Conservation (phyloP, 306 rosid genomes). For the Rubus idaeus region DNA sequence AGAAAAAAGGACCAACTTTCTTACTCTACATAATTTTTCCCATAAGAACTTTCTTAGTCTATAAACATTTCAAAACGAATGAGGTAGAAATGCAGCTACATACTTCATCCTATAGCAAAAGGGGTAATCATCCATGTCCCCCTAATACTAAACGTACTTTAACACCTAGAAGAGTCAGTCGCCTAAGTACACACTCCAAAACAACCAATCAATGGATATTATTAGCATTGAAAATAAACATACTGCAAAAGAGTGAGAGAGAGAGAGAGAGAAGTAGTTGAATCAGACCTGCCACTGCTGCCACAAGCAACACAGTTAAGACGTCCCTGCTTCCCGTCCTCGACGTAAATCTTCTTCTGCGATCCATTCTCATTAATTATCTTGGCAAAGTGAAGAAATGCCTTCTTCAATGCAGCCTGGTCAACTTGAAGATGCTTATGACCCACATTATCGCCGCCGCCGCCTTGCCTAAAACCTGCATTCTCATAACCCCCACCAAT, state of each 20-base stretch:
- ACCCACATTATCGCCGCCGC: conserved; percentile 21
- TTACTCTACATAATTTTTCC: neutral
- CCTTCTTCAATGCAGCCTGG: conserved; percentile 63
- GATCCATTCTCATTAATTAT: conserved; percentile 53
- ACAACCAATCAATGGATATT: neutral
- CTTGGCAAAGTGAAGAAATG: conserved; percentile 64
- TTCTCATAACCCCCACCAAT: conserved; percentile 40
- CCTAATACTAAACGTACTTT: neutral
- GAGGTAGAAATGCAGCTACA: neutral
- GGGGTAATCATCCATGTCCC: neutral
- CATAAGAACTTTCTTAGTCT: neutral
- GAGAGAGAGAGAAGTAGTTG: conserved; percentile 4
- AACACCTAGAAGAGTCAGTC: neutral
- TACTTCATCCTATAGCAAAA: neutral
- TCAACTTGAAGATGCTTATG: conserved; percentile 63
- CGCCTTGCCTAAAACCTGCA: conserved; percentile 37
- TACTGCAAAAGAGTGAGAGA: conserved; percentile 13
- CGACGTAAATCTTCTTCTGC: conserved; percentile 69
- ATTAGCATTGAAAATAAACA: neutral
- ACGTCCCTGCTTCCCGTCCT: conserved; percentile 73
- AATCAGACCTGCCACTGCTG: conserved; percentile 85
- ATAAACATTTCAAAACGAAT: neutral
- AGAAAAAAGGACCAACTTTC: neutral
- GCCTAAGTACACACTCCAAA: neutral
- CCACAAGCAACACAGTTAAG: conserved; percentile 80